Base-by-base conservation (phyloP, 2,329 filamentous ascomycete genomes). In the Phialophora macrospora region DNA sequence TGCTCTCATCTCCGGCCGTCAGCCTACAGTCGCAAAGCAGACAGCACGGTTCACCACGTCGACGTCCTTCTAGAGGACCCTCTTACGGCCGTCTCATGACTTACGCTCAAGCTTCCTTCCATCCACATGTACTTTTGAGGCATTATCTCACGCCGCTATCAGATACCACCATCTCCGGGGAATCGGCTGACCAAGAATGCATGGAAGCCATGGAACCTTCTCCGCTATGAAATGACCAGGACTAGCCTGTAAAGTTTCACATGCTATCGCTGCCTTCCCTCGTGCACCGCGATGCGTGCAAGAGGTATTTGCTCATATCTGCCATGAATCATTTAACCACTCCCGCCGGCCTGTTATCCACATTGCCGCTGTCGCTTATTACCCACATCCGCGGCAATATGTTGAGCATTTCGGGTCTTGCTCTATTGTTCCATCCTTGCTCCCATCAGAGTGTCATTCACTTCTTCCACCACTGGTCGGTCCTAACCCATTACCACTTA, bases 401-500 rank as follows among this genome's bases (percentile, higher is more conserved):
- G 22, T 52, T 28, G 48, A 24, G 20, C 20, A 44, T 44, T 44
- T 44, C 17, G 38, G 17, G 38, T 8, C 4, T 7, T 8, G 6
- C 38, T 6, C 14, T 17, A n/a, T 2, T n/a, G 17, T 44, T 44
- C 38, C 9, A n/a, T n/a, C 6, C 38, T n/a, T 44, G n/a, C 17
- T 44, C 14, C 17, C 17, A 44, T 20, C 38, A 44, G 5, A 8
- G 17, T 7, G 17, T 20, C 17, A 44, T 20, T n/a, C 38, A 44
- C 38, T 20, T 11, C 38, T 44, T 17, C 38, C 38, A n/a, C 38
- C 38, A 44, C 5, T n/a, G 5, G 14, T 20, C 2, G 24, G 52
- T 55, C 28, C 17, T 34, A 55, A 8, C 52, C 3, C 17, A 5
- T 41, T 62, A 65, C 75, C 78, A 79, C 54, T 73, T 76, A 49